Evolutionary conservation across 352 stramenopile genomes (phyloP), one percentile per base, ranked within the genome.

Genomic region (Lagenidium sp.): DNA sequence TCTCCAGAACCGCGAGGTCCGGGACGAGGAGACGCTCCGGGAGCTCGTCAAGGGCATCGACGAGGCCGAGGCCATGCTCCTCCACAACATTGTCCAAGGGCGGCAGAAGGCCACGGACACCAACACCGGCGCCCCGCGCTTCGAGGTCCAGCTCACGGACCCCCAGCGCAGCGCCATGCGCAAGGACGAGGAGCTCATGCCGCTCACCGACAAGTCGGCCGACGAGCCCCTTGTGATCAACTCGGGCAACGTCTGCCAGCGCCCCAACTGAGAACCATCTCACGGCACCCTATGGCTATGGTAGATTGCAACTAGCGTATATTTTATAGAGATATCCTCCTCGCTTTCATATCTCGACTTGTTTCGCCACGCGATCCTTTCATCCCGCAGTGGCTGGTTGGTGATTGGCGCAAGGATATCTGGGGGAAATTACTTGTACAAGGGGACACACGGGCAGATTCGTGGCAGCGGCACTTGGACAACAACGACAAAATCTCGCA

Each of bases 61-160:
- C 46, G 81, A 93, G 34, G 78, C 76, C 50, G 81, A 93, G 55
- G 42, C 53, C 32, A 91, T 93, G 78, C 55, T 93, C 44, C 70
- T 86, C n/a, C 71, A 89, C 56, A 63, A 93, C 57, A 91, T 93
- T 40, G 81, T 93, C 10, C 81, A 93, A 44, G 81, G 70, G 16
- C 60, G 67, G 16, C 62, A 73, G 51, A 85, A 82, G 45, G 52
- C 65, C 25, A 29, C 37, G 20, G 58, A 68, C 13, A 62, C 47
- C 0, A 38, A 51, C 11, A 53, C 41, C 19, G 47, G 36, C 4
- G 57, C 48, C 31, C 62, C 64, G 35, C 67, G 61, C 35, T 93
- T 80, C 42, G 68, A 88, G 40, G 76, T 93, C 42, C 67, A 73
- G 42, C 66, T 93, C 47, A 89, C 78, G 21, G 78, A 93, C 50